A percentile compares a stretch with the other conserved stretches of the same genome.
These are phyloP conservation scores for Auricularia sp. DNA, from an alignment of 768 basidiomycete genomes.

Conservation along the genomic window DNA sequence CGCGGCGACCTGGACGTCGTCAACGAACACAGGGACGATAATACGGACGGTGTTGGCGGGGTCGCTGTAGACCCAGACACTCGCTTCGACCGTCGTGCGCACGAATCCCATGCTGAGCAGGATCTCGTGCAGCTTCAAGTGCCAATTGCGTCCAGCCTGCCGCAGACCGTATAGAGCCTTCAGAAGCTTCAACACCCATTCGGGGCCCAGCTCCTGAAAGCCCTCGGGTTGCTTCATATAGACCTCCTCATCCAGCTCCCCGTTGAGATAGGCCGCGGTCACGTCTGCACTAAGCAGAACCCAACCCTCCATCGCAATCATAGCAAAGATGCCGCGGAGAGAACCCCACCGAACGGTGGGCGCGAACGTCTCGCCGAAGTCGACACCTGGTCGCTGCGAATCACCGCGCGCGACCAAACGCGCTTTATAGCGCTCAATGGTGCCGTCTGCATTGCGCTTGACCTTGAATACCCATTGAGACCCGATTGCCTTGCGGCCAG, in stretches of 20 bases:
- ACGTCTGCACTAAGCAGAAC: conserved; percentile 12
- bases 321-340: conserved; percentile 12
- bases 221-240: conserved; percentile 23
- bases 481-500: conserved; percentile 22
- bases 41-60: not conserved
- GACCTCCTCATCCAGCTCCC: conserved; percentile 14
- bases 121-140: conserved; percentile 17
- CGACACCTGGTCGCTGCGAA: conserved; percentile 18
- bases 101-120: conserved; percentile 15
- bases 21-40: conserved; percentile 2
- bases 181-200: conserved; percentile 1
- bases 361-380: conserved; percentile 17
- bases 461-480: conserved; percentile 32
- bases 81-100: not conserved
- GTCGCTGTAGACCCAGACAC: conserved; percentile 1
- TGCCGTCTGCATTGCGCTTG: conserved; percentile 28
- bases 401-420: conserved; percentile 35
- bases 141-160: conserved; percentile 27
- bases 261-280: conserved; percentile 11
- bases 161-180: conserved; percentile 32
- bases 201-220: conserved; percentile 11
- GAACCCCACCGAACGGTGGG: conserved; percentile 13
- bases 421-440: conserved; percentile 29
- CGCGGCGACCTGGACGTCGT: not conserved
- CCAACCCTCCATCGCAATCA: conserved; percentile 10